Evolutionary conservation across 1,139 yeast species (phyloP), one percentile per base, ranked within the genome.

Genomic region (Candida glucosophila): DNA sequence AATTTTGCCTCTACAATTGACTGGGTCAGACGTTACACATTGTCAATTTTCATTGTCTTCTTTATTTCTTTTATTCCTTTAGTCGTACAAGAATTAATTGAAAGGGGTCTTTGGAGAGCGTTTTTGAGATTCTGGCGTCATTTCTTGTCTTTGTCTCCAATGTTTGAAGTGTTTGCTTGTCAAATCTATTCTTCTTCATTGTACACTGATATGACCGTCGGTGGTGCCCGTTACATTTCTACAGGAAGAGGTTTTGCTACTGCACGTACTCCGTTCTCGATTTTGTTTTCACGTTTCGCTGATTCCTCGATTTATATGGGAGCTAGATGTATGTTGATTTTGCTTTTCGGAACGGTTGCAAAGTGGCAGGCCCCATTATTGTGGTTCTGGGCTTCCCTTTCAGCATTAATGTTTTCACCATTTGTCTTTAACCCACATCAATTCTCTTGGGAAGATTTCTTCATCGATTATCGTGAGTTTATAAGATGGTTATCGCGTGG

Each of bases 191-290:
- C 98, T 30, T 75, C 92, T 38, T 82, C 98, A 15, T 66, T 90
- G 51, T 65, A 80, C 47, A 82, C 88, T 46, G 97, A 90, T 67
- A 69, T 90, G 64, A 74, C 95, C 34, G 90, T 88, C 52, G 99
- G 99, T 66, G 99, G 99, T 68, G 99, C 98, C 39, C 82, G 97
- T 61, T 90, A 90, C 67, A 90, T 90, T 53, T 86, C 97, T 32
- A 90, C 98, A 30, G 98, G 98, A 61, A 85, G 98, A 77, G 97
- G 97, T 58, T 86, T 90, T 52, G 98, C 98, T 22, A 90, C 97
- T 39, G 90, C 97, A 11, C 85, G 98, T 69, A 88, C 88, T 50
- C 97, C 97, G 40, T 90, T 92, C 66, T 80, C 95, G 23, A 92
- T 90, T 30, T 66, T 90, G 55, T 90, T 85, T 56, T 82, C 97